A percentile compares a stretch with the other conserved stretches of the same genome.
These are phyloP conservation scores for Voacanga thouarsii DNA, from an alignment of 257 asterid genomes.

Conservation along the genomic window DNA sequence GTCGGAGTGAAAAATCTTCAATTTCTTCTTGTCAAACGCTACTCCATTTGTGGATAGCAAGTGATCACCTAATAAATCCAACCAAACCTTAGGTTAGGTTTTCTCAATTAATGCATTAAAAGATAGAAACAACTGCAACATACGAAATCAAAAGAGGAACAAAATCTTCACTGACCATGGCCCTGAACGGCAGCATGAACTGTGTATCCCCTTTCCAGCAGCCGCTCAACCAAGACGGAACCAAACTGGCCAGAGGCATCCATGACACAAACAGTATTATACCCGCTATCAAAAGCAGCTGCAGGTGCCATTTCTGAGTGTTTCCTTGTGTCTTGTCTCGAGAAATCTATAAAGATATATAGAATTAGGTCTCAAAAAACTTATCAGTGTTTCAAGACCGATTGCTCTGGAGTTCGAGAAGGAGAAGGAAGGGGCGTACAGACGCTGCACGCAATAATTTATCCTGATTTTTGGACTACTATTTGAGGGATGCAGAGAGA, in stretches of 20 bases:
- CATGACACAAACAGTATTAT: conserved; percentile 75
- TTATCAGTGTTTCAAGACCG: not conserved
- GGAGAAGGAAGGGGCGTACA: too few relatives aligned
- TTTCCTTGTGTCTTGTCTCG: not conserved
- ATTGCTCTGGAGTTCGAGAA: not conserved
- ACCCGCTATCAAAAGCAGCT: conserved; percentile 2
- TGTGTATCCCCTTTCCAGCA: conserved; percentile 69
- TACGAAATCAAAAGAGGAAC: not conserved
- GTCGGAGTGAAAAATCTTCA: conserved; percentile 65
- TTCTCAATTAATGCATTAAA: not conserved
- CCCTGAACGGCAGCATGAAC: conserved; percentile 83
- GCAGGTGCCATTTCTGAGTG: conserved; percentile 16
- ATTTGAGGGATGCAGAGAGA: not conserved
- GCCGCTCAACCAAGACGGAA: conserved; percentile 63
- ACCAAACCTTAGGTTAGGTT: not conserved
- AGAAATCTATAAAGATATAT: not conserved
- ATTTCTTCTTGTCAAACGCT: conserved; percentile 37
- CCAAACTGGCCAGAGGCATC: conserved; percentile 81
- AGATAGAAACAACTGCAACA: not conserved
- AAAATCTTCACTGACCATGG: conserved; percentile 32
- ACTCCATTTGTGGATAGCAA: conserved; percentile 38
- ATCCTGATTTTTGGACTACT: not conserved
- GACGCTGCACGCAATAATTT: too few relatives aligned
- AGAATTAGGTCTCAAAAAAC: not conserved
- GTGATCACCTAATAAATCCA: conserved; percentile 38